Evolutionary conservation across 2,329 filamentous ascomycete genomes (phyloP).

Genomic region (Cercospora berteroae): DNA sequence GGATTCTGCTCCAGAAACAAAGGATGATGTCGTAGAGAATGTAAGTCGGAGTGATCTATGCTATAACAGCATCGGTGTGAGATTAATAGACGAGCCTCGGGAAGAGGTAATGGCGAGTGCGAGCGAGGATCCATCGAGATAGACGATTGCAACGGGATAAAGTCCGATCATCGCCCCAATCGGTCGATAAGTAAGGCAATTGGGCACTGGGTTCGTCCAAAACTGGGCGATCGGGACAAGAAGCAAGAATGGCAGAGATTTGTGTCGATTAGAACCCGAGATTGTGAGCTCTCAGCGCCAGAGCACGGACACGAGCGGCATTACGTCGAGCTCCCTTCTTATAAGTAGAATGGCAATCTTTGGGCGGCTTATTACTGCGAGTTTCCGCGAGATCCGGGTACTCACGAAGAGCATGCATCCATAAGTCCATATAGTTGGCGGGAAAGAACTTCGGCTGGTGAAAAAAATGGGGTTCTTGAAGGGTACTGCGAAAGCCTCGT

Average conservation of each 20-base stretch:
- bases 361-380: no score
- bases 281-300: not conserved
- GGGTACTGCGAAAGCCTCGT: not conserved
- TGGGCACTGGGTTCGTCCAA: not conserved
- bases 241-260: not conserved
- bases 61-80: not conserved
- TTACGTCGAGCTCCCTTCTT: not conserved
- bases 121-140: no score
- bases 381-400: no score
- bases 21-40: not conserved
- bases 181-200: not conserved
- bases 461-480: not conserved
- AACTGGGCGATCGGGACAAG: not conserved
- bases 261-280: not conserved
- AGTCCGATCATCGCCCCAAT: not conserved
- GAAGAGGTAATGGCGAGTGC: no score
- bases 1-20: not conserved
- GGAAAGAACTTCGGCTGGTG: not conserved
- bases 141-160: not conserved
- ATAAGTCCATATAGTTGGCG: no score
- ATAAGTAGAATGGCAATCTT: not conserved
- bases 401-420: no score
- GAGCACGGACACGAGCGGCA: not conserved
- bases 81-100: not conserved
- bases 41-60: not conserved